Evolutionary conservation across 73 alveolate genomes (phyloP), one percentile per base, ranked within the genome.

Genomic region (Paramecium bursaria): DNA sequence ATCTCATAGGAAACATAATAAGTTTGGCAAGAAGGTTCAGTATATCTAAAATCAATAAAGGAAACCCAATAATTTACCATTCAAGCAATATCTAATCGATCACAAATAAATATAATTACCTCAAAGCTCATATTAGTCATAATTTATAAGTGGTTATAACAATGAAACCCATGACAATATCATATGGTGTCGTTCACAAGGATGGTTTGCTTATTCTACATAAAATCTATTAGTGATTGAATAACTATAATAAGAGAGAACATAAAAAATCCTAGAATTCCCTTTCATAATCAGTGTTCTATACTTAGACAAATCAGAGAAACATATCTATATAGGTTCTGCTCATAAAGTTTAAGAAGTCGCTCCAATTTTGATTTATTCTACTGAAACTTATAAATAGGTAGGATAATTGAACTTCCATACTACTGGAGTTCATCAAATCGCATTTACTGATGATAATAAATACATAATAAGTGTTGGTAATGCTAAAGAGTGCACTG

Each of bases 131-230:
- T 53, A 27, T 47, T 23, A 42, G 6, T 39, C 77, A 14, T 35
- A 79, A 9, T 54, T 53, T 46, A 39, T 79, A 7, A 22, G 51
- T 23, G 76, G 89, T 3, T 79, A 50, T 50, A 79, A 79, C n/a
- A 79, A 54, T 33, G 74, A 79, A 79, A 54, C 74, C 14, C 89
- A 79, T 39, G 89, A 79, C 46, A 79, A 79, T 39, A 42, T 79
- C 1, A 50, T 79, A 14, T 79, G 80, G 89, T 53, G 76, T 54
- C 39, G 54, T 26, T 50, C 76, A 25, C 50, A 61, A 39, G 85
- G 85, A 17, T 79, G 89, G 89, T 79, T 49, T 79, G 89, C 85
- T 4, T 79, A 79, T 47, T 39, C 85, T 31, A 49, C 80, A 0
- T 33, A 79, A 23, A 79, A 79, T 42, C 39, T 30, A 17, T 47